Percentiles rank a stretch among this genome's conserved stretches.
phyloP scores from a whole-genome alignment of 768 basidiomycete species.

The Suillus subalutaceus region DNA sequence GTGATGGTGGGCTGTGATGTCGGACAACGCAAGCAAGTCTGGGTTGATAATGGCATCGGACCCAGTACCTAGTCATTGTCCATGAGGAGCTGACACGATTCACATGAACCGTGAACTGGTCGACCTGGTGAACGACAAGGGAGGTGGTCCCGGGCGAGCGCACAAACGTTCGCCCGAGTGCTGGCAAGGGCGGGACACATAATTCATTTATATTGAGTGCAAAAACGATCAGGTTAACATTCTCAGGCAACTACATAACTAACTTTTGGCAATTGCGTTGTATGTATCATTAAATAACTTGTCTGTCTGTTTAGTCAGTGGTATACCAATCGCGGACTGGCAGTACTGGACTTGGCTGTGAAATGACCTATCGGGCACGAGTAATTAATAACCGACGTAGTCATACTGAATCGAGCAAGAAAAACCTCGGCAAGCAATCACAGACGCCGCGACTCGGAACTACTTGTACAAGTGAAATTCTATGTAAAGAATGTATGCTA shows the following conservation, averaged over 20 bases:
- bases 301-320: not conserved
- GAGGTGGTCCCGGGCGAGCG: no score
- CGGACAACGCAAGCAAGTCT: no score
- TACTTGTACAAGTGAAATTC: not conserved
- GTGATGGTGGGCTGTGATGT: no score
- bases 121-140: no score
- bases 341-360: not conserved
- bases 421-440: not conserved
- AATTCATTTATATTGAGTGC: no score
- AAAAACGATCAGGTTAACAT: no score
- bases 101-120: no score
- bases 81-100: not conserved
- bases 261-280: no score
- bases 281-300: not conserved
- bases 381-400: not conserved
- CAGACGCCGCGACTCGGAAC: not conserved
- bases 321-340: not conserved
- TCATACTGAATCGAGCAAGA: not conserved
- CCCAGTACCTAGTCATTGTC: not conserved
- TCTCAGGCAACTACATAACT: no score
- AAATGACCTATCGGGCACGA: not conserved
- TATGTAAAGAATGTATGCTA: not conserved
- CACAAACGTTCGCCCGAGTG: no score
- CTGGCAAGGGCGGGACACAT: no score
- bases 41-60: not conserved